phyloP scores from a whole-genome alignment of 2,329 filamentous ascomycete genomes.

The Colletotrichum falcatum region DNA sequence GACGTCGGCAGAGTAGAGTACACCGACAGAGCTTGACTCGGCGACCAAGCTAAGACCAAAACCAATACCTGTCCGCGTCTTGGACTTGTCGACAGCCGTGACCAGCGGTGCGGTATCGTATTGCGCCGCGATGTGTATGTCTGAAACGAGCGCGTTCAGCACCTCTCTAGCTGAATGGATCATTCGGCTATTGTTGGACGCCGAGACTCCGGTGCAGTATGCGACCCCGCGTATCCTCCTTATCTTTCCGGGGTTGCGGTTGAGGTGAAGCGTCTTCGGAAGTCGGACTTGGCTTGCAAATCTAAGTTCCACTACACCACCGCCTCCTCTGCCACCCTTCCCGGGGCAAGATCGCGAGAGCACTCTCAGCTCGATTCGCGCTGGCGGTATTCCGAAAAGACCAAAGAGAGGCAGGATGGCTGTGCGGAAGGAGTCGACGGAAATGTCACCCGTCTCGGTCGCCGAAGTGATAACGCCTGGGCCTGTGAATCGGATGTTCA shows the following conservation, averaged over 20 bases:
- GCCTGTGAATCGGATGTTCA: constrained; percentile 91
- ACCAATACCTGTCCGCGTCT: constrained; percentile 82
- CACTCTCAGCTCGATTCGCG: constrained; percentile 87
- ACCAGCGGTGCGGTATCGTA: constrained; percentile 76
- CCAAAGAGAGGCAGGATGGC: constrained; percentile 91
- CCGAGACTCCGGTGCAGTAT: constrained; percentile 91
- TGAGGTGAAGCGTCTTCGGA: constrained; percentile 92
- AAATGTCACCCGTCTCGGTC: constrained; percentile 87
- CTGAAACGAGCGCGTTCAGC: constrained; percentile 85
- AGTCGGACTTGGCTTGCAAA: constrained; percentile 94
- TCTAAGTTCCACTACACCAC: constrained; percentile 91
- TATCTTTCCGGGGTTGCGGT: constrained; percentile 84
- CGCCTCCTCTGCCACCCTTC: constrained; percentile 80
- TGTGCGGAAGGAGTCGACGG: constrained; percentile 92
- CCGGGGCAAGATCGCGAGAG: constrained; percentile 84
- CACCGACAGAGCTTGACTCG: constrained; percentile 84
- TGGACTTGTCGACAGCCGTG: constrained; percentile 66
- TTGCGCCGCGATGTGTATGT: constrained; percentile 89
- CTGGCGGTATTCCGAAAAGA: constrained; percentile 84
- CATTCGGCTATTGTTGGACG: constrained; percentile 94
- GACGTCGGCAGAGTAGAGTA: constrained; percentile 89
- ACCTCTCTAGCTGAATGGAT: constrained; percentile 91
- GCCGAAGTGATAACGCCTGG: constrained; percentile 92
- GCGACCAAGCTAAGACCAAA: constrained; percentile 93
- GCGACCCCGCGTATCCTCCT: constrained; percentile 93